Base-by-base conservation (phyloP, 345 rosid species). In the Stellera chamaejasme region DNA sequence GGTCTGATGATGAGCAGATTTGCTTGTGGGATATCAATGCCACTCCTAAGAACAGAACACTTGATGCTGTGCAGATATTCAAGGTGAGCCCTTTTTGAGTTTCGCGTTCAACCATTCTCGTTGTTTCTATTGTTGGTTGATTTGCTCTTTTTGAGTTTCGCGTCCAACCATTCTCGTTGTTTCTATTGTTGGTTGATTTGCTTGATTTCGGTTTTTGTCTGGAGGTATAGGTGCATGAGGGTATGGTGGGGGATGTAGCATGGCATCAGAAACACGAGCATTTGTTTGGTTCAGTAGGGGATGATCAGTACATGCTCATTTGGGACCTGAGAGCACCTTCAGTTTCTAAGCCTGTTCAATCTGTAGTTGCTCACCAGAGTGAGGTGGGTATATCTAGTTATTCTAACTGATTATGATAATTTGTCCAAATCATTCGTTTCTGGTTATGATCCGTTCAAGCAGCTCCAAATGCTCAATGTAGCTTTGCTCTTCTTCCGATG, bases 181-280 rank as follows among this genome's bases (percentile, higher is more conserved):
- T 50, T 50, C 25, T 50, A 1, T 36, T 50, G 23, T 50, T 50
- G n/a, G n/a, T 15, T 23, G 26, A 23, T 23, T 19, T 15, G 11
- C 44, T 46, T 41, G 46, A 27, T 19, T 57, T 5, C 56, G 53
- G 36, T 3, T 41, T 10, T 14, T 52, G 10, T 54, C 51, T 14
- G 48, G 45, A 62, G 3, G 56, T 23, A 11, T 69, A 90, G 97
- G 96, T 88, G 56, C 99, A 94, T 56, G 99, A 94, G 79, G 97
- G 99, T 27, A 96, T 94, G 5, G 99, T 90, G 11, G 99, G 90
- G 78, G 99, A 94, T 75, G 99, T 94, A 1, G 97, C 99, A 0
- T 94, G 99, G 97, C 99, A 94, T 80, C 68, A 80, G 67, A 82
- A 95, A 64, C 99, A 94, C 61, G 99, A 87, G 63, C 75, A 94